Evolutionary conservation across 108 stramenopile genomes (phyloP).

Genomic region (Fragilaria radians): DNA sequence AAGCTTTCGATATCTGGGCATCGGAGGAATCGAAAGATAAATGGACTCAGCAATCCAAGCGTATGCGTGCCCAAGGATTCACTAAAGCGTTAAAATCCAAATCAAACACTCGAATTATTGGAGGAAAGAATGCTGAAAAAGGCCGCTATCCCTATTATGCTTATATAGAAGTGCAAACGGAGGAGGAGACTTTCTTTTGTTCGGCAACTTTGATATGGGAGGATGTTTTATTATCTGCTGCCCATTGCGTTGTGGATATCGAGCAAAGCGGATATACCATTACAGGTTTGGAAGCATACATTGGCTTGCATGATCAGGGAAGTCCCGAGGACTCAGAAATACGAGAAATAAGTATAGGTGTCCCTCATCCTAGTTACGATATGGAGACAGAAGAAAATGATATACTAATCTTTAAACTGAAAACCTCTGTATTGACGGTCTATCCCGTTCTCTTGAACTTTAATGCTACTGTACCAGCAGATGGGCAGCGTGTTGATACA

Average conservation of each 20-base stretch:
- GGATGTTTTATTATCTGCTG: conserved; percentile 4
- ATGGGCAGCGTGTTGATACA: not conserved
- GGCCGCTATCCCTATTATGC: conserved; percentile 46
- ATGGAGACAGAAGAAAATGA: not conserved
- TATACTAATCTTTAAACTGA: not conserved
- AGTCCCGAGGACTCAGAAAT: not conserved
- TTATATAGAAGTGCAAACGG: conserved; percentile 15
- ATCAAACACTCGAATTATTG: conserved; percentile 31
- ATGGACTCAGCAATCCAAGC: not conserved
- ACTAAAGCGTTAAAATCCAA: not conserved
- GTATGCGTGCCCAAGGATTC: not conserved
- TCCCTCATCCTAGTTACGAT: not conserved
- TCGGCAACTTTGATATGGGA: not conserved
- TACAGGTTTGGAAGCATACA: not conserved
- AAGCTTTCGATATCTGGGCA: too few species aligned
- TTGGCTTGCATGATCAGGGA: not conserved
- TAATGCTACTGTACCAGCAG: not conserved
- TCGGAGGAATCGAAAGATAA: too few species aligned
- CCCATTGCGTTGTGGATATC: conserved; percentile 7
- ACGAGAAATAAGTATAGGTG: not conserved
- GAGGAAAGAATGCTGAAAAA: conserved; percentile 26
- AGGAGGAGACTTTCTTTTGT: not conserved
- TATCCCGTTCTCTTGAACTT: not conserved
- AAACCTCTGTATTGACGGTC: not conserved
- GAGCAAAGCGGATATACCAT: not conserved